Evolutionary conservation across 805 yeast genomes (phyloP).

Genomic region (Lachancea mirantina): DNA sequence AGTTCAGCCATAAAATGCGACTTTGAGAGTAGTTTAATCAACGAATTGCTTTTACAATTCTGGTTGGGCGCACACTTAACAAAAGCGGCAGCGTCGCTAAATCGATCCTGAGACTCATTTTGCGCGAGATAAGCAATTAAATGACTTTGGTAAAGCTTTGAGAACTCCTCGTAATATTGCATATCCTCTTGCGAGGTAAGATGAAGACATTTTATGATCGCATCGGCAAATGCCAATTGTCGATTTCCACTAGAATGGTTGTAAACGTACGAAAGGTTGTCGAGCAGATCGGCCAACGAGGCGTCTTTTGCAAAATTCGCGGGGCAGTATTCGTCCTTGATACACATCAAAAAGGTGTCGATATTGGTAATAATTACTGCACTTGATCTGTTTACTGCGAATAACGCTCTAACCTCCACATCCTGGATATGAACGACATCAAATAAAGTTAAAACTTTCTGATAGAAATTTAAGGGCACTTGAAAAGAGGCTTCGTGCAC

Average conservation of each 20-base stretch:
- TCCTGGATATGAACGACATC: not conserved
- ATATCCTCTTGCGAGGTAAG: not conserved
- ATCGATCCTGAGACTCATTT: conserved; percentile 6
- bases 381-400: no score
- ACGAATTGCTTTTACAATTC: conserved; percentile 12
- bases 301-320: not conserved
- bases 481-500: not conserved
- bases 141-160: conserved; percentile 9
- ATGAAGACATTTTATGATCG: no score
- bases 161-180: not conserved
- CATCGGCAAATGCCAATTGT: conserved; percentile 4
- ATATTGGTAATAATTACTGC: no score
- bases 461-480: not conserved
- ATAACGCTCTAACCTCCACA: not conserved
- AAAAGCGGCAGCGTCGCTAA: conserved; percentile 9
- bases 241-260: conserved; percentile 5
- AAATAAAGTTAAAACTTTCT: conserved; percentile 1
- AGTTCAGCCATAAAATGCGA: conserved; percentile 11
- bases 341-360: no score
- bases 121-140: conserved; percentile 12
- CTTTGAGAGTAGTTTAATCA: conserved; percentile 15
- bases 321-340: not conserved
- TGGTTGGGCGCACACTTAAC: conserved; percentile 13
- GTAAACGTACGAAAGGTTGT: conserved; percentile 14
- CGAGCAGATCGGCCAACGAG: conserved; percentile 7